Percentiles rank a stretch among this genome's conserved stretches.
phyloP scores from a whole-genome alignment of 2,329 filamentous ascomycete species.

The Paradendryphiella salina region DNA sequence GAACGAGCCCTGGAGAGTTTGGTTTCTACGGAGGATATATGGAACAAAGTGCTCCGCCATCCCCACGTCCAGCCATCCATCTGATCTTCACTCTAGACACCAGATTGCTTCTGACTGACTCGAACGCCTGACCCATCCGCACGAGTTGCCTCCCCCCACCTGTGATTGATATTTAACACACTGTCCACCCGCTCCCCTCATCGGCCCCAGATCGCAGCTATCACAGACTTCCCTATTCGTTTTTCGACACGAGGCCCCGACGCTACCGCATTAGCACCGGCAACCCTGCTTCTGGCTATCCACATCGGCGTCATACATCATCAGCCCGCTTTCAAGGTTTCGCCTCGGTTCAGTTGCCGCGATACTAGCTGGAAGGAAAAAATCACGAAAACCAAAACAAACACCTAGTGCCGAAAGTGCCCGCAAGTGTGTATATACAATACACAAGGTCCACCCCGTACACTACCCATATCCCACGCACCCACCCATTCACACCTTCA shows the following conservation, averaged over 20 bases:
- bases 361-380: slow-evolving; percentile 22
- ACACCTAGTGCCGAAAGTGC: slow-evolving; percentile 27
- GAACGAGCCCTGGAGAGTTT: slow-evolving; percentile 30
- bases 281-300: slow-evolving; percentile 23
- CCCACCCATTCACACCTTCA: slow-evolving; percentile 1
- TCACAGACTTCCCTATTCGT: slow-evolving; percentile 9
- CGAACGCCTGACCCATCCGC: slow-evolving; percentile 37
- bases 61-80: slow-evolving; percentile 36
- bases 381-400: slow-evolving; percentile 14
- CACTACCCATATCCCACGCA: slow-evolving; percentile 15
- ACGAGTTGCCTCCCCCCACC: slow-evolving; percentile 2
- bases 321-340: slow-evolving; percentile 21
- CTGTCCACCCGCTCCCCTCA: slow-evolving; percentile 11
- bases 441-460: slow-evolving; percentile 34
- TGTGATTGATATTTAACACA: slow-evolving; percentile 16
- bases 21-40: slow-evolving; percentile 37
- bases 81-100: slow-evolving; percentile 41
- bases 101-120: slow-evolving; percentile 44
- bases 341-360: slow-evolving; percentile 38
- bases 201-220: slow-evolving; percentile 12
- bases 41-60: slow-evolving; percentile 27
- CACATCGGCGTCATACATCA: slow-evolving; percentile 35
- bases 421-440: slow-evolving; percentile 35
- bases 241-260: slow-evolving; percentile 16
- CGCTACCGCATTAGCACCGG: slow-evolving; percentile 22